Conservation (phyloP, 2,329 filamentous ascomycete species). For the Fusarium sp. region DNA sequence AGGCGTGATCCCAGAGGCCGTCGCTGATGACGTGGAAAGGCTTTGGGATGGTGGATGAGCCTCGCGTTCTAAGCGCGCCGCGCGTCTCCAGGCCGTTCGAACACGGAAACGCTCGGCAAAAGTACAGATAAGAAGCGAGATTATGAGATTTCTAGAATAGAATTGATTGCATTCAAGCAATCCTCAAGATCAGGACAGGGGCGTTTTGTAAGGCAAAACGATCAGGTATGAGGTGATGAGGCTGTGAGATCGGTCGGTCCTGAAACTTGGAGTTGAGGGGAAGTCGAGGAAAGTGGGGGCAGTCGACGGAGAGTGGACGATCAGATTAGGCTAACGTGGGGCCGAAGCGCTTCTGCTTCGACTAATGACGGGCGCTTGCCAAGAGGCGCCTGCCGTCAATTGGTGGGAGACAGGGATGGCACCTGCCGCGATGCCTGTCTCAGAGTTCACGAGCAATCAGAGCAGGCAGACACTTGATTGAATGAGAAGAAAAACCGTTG, state of each 20-base stretch:
- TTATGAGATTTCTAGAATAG: too few species aligned
- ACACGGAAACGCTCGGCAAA: neutral
- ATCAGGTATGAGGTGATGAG: slow-evolving; percentile 9
- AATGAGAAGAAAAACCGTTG: slow-evolving; percentile 7
- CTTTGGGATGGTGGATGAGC: slow-evolving; percentile 9
- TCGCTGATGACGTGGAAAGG: slow-evolving; percentile 14
- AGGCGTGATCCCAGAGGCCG: slow-evolving; percentile 10
- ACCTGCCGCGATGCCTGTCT: neutral
- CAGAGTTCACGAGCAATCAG: slow-evolving; percentile 1
- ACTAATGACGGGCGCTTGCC: slow-evolving; percentile 28
- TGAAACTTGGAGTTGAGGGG: slow-evolving; percentile 41
- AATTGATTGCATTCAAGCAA: neutral
- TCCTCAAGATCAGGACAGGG: neutral
- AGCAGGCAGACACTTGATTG: slow-evolving; percentile 23
- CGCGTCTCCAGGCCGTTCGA: neutral
- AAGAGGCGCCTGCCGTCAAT: neutral
- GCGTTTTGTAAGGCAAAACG: neutral
- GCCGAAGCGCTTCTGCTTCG: slow-evolving; percentile 8
- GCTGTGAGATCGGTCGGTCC: slow-evolving; percentile 2
- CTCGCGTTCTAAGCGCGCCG: neutral
- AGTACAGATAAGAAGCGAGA: neutral
- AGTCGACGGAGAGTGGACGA: neutral
- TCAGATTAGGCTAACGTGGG: slow-evolving; percentile 17
- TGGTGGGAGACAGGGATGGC: neutral
- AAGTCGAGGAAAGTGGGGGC: slow-evolving; percentile 20